Evolutionary conservation across 2,329 filamentous ascomycete genomes (phyloP).

Genomic region (Basipetospora chlamydospora): DNA sequence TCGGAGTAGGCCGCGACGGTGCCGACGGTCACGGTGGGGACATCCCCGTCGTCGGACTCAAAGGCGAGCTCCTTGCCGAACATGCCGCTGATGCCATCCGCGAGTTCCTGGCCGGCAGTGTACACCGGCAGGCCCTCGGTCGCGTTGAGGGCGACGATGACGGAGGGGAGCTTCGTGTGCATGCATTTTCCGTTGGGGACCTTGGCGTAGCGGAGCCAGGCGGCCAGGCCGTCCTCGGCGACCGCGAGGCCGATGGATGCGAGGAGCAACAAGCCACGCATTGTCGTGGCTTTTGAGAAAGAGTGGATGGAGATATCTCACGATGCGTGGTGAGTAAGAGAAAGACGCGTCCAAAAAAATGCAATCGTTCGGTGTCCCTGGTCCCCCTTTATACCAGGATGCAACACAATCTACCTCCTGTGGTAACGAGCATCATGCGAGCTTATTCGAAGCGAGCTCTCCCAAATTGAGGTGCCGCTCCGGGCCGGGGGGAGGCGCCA

Average conservation of each 20-base stretch:
- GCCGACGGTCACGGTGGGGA: slow-evolving; percentile 10
- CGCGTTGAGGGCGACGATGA: slow-evolving; percentile 38
- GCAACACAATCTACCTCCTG: too few relatives aligned
- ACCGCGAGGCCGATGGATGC: slow-evolving; percentile 20
- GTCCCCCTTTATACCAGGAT: not conserved
- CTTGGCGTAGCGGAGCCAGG: slow-evolving; percentile 50
- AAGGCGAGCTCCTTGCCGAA: slow-evolving; percentile 31
- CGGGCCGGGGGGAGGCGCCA: too few relatives aligned
- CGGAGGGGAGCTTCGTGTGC: slow-evolving; percentile 26
- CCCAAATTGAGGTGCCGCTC: too few relatives aligned
- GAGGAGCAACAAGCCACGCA: slow-evolving; percentile 16
- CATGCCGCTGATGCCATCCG: slow-evolving; percentile 41
- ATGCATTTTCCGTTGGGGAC: slow-evolving; percentile 20
- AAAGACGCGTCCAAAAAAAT: not conserved
- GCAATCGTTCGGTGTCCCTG: not conserved
- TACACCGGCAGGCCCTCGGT: slow-evolving; percentile 40
- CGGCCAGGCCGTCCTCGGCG: slow-evolving; percentile 46
- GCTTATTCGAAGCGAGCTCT: too few relatives aligned
- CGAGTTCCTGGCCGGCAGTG: slow-evolving; percentile 43
- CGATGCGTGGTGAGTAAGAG: not conserved
- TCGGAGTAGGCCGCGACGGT: slow-evolving; percentile 13
- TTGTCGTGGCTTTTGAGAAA: slow-evolving; percentile 7
- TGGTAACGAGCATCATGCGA: too few relatives aligned
- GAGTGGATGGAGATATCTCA: not conserved
- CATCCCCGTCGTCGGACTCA: not conserved